Conservation (phyloP, 306 rosid genomes). For the Medicago lupulina region DNA sequence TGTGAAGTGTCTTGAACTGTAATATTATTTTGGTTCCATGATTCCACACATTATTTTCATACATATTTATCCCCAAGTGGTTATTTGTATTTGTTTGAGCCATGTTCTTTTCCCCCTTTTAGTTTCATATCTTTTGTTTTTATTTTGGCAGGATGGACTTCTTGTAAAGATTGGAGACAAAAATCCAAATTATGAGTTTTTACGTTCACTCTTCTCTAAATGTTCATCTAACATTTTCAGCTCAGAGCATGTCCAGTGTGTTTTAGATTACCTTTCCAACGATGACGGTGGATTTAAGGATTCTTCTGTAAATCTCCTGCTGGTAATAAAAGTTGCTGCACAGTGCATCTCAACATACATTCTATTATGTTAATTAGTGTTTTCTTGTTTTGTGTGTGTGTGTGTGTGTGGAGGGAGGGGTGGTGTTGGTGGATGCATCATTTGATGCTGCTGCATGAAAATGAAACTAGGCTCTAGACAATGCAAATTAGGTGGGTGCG, state of each 20-base stretch:
- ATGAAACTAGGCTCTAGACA: conserved; percentile 19
- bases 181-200: conserved; percentile 67
- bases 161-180: conserved; percentile 62
- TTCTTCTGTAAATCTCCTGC: conserved; percentile 72
- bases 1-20: conserved; percentile 27
- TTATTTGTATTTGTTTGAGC: conserved; percentile 28
- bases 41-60: conserved; percentile 18
- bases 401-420: background rate
- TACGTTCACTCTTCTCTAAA: conserved; percentile 68
- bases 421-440: background rate
- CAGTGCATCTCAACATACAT: conserved; percentile 29
- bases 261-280: conserved; percentile 61
- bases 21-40: conserved; percentile 23
- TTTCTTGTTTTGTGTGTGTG: background rate
- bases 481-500: conserved; percentile 17
- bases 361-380: background rate
- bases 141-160: conserved; percentile 66
- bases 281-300: conserved; percentile 46
- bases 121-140: conserved; percentile 14
- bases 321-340: conserved; percentile 60
- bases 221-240: conserved; percentile 84
- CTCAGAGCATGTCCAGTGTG: conserved; percentile 66
- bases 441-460: conserved; percentile 24
- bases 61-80: conserved; percentile 17
- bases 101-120: conserved; percentile 9